Evolutionary conservation across 495 filamentous ascomycete genomes (phyloP), one percentile per base, ranked within the genome.

Genomic region (Trichoderma reesei): DNA sequence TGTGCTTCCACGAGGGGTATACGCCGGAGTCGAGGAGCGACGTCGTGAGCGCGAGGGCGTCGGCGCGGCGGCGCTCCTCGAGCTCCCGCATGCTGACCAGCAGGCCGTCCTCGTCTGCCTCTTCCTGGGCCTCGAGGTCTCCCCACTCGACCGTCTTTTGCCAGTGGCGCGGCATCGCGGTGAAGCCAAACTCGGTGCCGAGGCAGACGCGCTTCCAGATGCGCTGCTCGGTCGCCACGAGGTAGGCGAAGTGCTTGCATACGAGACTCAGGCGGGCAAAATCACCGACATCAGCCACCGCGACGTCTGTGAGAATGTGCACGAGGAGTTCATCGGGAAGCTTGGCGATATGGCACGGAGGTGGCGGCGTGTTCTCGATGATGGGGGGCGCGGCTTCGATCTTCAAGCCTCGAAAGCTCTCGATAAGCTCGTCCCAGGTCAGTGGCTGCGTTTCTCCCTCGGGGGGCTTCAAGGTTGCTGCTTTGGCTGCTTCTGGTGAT

Each of bases 131-230:
- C 37, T 72, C 71, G 11, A 88, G 77, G 0, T 85, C 78, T n/a
- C 75, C 76, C 64, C 91, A 90, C 16, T 79, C 69, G 0, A 95
- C 73, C 60, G 83, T 81, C 61, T 81, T 83, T 14, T 81, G 79
- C 76, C 85, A 98, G 62, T 86, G 74, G 75, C 94, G 95, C 69
- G 90, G 88, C 91, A 97, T 96, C 26, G 84, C 83, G 31, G 72
- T 82, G 74, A 98, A 90, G 37, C 92, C 92, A 68, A 90, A 85
- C 72, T 92, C 83, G 10, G 68, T 65, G 1, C 84, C 85, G 34
- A 87, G 72, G 65, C 89, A 91, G 7, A 97, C 71, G 46, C 86
- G 85, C 67, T 84, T 88, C 94, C 94, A 98, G 67, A 96, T 90
- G n/a, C 81, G 79, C 65, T 97, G 89, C 69, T 98, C 92, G 59